A percentile compares a stretch with the other conserved stretches of the same genome.
Evolutionary conservation across 2,329 filamentous ascomycete species (phyloP).

Genomic region (Verticillium isaacii): DNA sequence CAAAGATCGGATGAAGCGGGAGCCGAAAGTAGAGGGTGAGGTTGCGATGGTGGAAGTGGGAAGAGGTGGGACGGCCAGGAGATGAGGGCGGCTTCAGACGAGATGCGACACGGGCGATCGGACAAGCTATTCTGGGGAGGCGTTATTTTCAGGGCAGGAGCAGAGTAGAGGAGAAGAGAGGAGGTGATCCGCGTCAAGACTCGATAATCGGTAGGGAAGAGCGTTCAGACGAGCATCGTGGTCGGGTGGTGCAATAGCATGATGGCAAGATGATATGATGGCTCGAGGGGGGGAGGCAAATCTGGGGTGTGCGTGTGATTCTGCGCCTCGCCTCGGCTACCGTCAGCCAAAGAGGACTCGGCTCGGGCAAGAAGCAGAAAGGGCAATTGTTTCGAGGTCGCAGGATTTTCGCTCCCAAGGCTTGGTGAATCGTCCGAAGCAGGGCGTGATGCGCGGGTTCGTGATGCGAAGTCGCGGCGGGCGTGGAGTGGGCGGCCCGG

Average conservation of each 20-base stretch:
- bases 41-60: neutral
- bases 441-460: neutral
- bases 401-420: neutral
- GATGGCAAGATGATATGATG: neutral
- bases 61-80: neutral
- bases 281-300: constrained; percentile 13
- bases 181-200: neutral
- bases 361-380: too few relatives aligned
- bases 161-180: neutral
- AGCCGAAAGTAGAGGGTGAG: neutral
- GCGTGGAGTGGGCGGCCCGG: constrained; percentile 1
- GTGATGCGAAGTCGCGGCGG: neutral
- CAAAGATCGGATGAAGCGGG: neutral
- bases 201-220: neutral
- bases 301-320: constrained; percentile 7
- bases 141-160: neutral
- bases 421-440: neutral
- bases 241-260: neutral
- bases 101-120: neutral
- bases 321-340: too few relatives aligned
- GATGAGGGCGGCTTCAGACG: neutral
- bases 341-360: too few relatives aligned
- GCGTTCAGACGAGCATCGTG: neutral
- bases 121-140: neutral
- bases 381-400: neutral